Percentiles rank a stretch among this genome's conserved stretches.
These are phyloP conservation scores for Tricholoma sp. DNA, from an alignment of 768 basidiomycete genomes.

Conservation along the genomic window DNA sequence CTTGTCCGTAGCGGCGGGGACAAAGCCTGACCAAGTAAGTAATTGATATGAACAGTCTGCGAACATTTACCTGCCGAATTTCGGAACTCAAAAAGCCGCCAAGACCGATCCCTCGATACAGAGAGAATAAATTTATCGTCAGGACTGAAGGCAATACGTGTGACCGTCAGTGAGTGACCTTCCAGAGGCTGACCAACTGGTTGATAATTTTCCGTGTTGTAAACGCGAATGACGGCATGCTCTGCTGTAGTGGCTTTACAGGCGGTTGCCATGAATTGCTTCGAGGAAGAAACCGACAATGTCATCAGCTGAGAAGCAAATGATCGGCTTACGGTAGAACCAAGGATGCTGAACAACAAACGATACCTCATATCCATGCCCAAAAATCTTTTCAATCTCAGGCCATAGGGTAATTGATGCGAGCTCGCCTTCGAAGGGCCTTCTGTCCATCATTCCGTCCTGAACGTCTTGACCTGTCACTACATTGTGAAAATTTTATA, in stretches of 20 bases:
- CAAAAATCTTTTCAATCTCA: slow-evolving; percentile 94
- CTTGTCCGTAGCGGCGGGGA: slow-evolving; percentile 65
- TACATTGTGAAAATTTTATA: background rate
- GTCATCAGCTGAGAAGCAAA: slow-evolving; percentile 59
- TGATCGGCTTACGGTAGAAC: background rate
- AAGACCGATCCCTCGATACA: slow-evolving; percentile 88
- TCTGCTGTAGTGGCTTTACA: slow-evolving; percentile 86
- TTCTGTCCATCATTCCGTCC: slow-evolving; percentile 10
- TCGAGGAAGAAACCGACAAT: slow-evolving; percentile 67
- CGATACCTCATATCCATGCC: slow-evolving; percentile 91
- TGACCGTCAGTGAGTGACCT: slow-evolving; percentile 88
- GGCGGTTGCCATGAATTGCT: slow-evolving; percentile 74
- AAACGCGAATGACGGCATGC: slow-evolving; percentile 85
- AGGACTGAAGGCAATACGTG: slow-evolving; percentile 84
- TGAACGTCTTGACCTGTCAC: background rate
- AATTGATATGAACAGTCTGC: background rate
- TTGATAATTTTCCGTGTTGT: slow-evolving; percentile 67
- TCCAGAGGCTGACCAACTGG: slow-evolving; percentile 64
- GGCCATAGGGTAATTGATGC: slow-evolving; percentile 91
- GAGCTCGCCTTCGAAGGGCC: slow-evolving; percentile 90
- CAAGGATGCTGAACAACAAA: background rate
- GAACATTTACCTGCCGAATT: slow-evolving; percentile 35
- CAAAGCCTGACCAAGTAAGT: slow-evolving; percentile 43
- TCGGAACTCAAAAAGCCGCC: slow-evolving; percentile 67
- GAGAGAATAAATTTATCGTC: slow-evolving; percentile 76